Evolutionary conservation across 371 early-diverging fungal species (phyloP).

Genomic region (Mortierella sp.): DNA sequence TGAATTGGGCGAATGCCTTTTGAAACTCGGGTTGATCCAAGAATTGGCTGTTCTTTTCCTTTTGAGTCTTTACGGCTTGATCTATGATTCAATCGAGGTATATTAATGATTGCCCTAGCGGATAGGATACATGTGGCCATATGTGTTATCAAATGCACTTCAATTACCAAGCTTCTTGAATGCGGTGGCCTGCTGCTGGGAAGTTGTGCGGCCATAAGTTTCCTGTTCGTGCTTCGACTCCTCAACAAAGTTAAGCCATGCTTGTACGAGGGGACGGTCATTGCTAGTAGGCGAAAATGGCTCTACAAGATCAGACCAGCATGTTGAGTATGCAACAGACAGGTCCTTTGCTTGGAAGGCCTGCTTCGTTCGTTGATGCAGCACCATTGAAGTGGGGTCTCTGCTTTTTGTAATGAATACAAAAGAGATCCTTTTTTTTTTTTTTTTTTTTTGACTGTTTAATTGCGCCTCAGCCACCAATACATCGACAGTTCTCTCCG

Average conservation of each 20-base stretch:
- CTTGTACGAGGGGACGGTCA: constrained; percentile 38
- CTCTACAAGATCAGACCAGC: constrained; percentile 39
- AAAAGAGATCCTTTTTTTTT: background rate
- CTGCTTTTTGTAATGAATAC: background rate
- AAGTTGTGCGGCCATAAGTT: constrained; percentile 46
- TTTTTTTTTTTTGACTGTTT: background rate
- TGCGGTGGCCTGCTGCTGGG: constrained; percentile 54
- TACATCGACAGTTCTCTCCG: too few species aligned
- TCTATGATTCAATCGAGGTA: constrained; percentile 16
- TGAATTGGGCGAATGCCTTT: constrained; percentile 42
- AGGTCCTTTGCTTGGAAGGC: constrained; percentile 56
- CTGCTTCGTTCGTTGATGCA: constrained; percentile 56
- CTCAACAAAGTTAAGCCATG: constrained; percentile 45
- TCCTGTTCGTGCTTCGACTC: constrained; percentile 53
- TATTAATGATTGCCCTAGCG: background rate
- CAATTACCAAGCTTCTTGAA: constrained; percentile 52
- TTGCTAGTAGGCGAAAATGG: constrained; percentile 19
- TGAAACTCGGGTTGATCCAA: constrained; percentile 46
- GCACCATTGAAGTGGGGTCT: constrained; percentile 38
- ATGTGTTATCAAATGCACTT: background rate
- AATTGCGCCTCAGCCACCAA: background rate
- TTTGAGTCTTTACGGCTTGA: constrained; percentile 39
- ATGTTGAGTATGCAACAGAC: constrained; percentile 42
- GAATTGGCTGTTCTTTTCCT: constrained; percentile 23
- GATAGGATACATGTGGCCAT: background rate